Percentiles rank a stretch among this genome's conserved stretches.
Conservation (phyloP, 2,329 filamentous ascomycete species). For the Calonectria honghensis region DNA sequence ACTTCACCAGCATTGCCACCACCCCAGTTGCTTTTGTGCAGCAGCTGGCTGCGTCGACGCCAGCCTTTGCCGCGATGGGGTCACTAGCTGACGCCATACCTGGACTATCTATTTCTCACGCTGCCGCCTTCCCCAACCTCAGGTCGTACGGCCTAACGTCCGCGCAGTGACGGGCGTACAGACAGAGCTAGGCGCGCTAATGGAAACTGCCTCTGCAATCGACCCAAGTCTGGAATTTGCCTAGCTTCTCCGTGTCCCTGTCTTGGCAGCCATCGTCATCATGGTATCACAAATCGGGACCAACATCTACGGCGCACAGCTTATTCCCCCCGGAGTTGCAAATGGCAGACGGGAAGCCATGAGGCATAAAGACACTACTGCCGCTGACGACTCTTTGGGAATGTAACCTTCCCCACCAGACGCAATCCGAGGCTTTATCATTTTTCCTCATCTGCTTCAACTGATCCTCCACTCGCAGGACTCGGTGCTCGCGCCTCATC, state of each 20-base stretch:
- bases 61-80: constrained; percentile 16
- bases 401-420: constrained; percentile 25
- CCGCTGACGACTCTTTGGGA: constrained; percentile 17
- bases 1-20: constrained; percentile 26
- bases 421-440: constrained; percentile 17
- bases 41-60: constrained; percentile 26
- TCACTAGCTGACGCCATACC: constrained; percentile 23
- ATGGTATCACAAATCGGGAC: constrained; percentile 1
- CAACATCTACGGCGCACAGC: not conserved
- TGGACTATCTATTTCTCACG: constrained; percentile 12
- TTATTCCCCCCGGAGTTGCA: constrained; percentile 1
- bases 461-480: constrained; percentile 5
- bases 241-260: constrained; percentile 1
- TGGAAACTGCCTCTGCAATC: not conserved
- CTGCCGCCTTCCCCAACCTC: constrained; percentile 4
- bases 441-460: not conserved
- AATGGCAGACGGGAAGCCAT: constrained; percentile 17
- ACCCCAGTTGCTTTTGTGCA: constrained; percentile 27
- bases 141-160: constrained; percentile 22
- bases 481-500: not conserved
- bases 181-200: constrained; percentile 18
- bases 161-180: constrained; percentile 24
- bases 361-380: constrained; percentile 1
- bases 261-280: not conserved
- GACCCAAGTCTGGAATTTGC: constrained; percentile 16